phyloP scores from a whole-genome alignment of 495 filamentous ascomycete species.

The Neurospora pannonica region DNA sequence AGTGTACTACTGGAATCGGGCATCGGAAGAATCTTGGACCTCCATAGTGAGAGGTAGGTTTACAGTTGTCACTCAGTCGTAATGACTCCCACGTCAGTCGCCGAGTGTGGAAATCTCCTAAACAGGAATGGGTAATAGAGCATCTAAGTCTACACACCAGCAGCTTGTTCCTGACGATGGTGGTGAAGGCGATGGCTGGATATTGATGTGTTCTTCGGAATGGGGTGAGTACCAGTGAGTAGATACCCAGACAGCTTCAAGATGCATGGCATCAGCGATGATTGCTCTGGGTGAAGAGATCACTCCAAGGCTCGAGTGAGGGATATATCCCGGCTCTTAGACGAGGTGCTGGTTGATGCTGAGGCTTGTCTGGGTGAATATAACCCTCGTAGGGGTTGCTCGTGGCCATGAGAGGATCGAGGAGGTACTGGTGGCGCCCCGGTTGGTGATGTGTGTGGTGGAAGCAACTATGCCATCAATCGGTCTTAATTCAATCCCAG shows the following conservation, averaged over 20 bases:
- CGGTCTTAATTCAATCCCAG: background rate
- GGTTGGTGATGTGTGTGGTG: background rate
- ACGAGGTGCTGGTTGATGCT: background rate
- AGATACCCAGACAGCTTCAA: background rate
- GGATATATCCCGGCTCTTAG: background rate
- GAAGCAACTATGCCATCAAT: background rate
- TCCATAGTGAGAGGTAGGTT: background rate
- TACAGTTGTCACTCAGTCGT: background rate
- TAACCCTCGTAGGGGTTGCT: background rate
- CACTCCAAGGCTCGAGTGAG: background rate
- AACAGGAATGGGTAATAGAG: background rate
- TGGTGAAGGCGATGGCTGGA: background rate
- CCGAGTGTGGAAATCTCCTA: background rate
- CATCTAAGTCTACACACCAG: background rate
- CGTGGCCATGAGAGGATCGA: background rate
- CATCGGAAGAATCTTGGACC: background rate
- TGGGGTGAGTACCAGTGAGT: background rate
- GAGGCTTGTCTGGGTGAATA: background rate
- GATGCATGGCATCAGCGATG: background rate
- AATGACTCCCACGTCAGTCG: background rate
- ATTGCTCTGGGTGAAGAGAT: background rate
- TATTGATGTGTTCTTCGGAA: background rate
- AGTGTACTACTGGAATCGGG: background rate
- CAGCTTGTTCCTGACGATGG: background rate
- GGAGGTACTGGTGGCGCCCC: background rate